Conservation (phyloP, 371 early-diverging fungal species). For the Chytridium lagenaria region DNA sequence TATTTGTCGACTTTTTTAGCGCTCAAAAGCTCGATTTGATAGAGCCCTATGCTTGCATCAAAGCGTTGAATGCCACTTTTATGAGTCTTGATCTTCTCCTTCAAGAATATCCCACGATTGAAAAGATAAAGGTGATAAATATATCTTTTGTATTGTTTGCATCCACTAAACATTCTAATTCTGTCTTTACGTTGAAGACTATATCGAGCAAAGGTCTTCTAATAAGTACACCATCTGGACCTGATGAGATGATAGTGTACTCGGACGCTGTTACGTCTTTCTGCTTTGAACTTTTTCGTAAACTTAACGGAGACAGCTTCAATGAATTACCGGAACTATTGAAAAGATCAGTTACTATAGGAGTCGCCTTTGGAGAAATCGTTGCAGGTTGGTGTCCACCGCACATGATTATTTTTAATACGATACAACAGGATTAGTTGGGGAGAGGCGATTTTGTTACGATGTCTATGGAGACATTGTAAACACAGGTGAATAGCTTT, state of each 20-base stretch:
- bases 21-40: neutral
- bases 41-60: neutral
- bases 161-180: neutral
- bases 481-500: neutral
- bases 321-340: no score
- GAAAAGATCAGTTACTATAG: neutral
- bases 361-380: slow-evolving; percentile 8
- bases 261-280: neutral
- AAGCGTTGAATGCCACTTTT: slow-evolving; percentile 11
- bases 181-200: neutral
- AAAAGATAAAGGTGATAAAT: slow-evolving; percentile 23
- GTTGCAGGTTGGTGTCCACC: slow-evolving; percentile 8
- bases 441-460: slow-evolving; percentile 1
- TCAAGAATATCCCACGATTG: slow-evolving; percentile 1
- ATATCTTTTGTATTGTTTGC: neutral
- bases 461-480: slow-evolving; percentile 19
- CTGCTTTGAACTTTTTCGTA: neutral
- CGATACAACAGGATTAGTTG: slow-evolving; percentile 7
- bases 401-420: neutral
- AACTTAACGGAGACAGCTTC: neutral
- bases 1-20: slow-evolving; percentile 21
- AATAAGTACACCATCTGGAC: neutral
- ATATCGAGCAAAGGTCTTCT: slow-evolving; percentile 15
- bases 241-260: neutral
- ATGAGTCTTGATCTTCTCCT: neutral